Evolutionary conservation across 2,329 filamentous ascomycete species (phyloP).

Genomic region (Blastomyces silverae): DNA sequence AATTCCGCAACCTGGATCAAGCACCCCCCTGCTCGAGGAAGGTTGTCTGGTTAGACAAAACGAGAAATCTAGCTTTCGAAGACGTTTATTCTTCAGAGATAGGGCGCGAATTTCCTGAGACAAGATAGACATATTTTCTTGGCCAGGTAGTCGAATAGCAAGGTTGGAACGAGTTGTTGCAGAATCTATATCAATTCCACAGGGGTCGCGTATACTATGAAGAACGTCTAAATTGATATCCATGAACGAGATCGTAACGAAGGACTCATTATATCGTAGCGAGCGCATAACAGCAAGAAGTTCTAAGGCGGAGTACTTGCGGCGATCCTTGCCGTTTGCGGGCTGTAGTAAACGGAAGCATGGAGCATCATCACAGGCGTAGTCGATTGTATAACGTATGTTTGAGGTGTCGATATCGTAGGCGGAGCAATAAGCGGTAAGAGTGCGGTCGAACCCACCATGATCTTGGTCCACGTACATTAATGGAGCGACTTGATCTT

Average conservation of each 20-base stretch:
- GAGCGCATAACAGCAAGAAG: slow-evolving; percentile 64
- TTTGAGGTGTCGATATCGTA: slow-evolving; percentile 62
- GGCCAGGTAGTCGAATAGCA: slow-evolving; percentile 47
- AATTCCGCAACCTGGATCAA: slow-evolving; percentile 61
- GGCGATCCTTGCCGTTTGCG: slow-evolving; percentile 41
- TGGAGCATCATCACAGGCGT: slow-evolving; percentile 59
- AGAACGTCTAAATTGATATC: slow-evolving; percentile 58
- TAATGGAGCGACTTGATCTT: slow-evolving; percentile 45
- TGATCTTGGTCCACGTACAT: slow-evolving; percentile 52
- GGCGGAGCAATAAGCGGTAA: slow-evolving; percentile 62
- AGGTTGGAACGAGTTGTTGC: slow-evolving; percentile 54
- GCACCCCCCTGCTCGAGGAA: slow-evolving; percentile 43
- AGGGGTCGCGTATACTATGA: slow-evolving; percentile 54
- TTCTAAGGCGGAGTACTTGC: slow-evolving; percentile 55
- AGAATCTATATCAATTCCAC: slow-evolving; percentile 58
- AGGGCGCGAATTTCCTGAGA: slow-evolving; percentile 63
- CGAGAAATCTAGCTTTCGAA: slow-evolving; percentile 60
- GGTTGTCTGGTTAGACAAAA: slow-evolving; percentile 53
- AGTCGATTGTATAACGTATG: slow-evolving; percentile 57
- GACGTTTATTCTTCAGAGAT: slow-evolving; percentile 57
- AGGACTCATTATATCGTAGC: slow-evolving; percentile 63
- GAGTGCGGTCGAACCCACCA: slow-evolving; percentile 58
- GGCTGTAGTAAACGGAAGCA: slow-evolving; percentile 59
- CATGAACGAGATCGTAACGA: slow-evolving; percentile 60
- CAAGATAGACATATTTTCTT: slow-evolving; percentile 52